Evolutionary conservation across 2,329 filamentous ascomycete species (phyloP), one percentile per base, ranked within the genome.

Genomic region (Trichophyton simii): DNA sequence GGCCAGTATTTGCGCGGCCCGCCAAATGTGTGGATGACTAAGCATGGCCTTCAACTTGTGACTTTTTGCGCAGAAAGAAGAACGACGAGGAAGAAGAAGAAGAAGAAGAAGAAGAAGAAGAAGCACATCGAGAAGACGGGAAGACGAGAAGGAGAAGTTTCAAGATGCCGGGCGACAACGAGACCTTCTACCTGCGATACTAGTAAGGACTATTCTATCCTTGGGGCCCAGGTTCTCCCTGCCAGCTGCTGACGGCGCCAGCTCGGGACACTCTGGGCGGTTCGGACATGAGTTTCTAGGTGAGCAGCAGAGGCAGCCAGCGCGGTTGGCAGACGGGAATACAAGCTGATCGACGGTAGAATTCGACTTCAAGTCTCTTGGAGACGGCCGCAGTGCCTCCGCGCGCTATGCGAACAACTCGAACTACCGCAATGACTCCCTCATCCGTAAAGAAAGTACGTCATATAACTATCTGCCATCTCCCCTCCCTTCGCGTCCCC

Each of bases 401-500:
- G 91, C 92, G 36, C 87, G 94, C 76, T 99, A 99, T 77, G 94
- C 94, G 66, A 99, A 99, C 81, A 99, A 99, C 77, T 97, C 92
- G 62, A 99, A 99, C 78, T 99, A 99, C 78, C 87, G 94, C 71
- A 99, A 99, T 77, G 94, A 99, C 74, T 96, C 91, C 65, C 79
- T 99, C 68, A 99, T 99, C 72, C 88, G 94, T 66, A 99, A 99
- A 91, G 94, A 99, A 80, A 99, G 94, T 96, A 80, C 68, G 91
- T 54, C 50, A n/a, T 54, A 28, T 15, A 60, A 3, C 34, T 57
- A 41, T 18, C 38, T 34, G 41, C 20, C 34, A 58, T 38, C 8
- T 6, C 28, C 28, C 31, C 22, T 22, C 22, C 3, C 22, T 2
- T 22, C 18, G 18, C 18, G 18, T 15, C 18, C n/a, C 31, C 6